Evolutionary conservation across 495 filamentous ascomycete species (phyloP), one percentile per base, ranked within the genome.

Genomic region (Tuber indicum): DNA sequence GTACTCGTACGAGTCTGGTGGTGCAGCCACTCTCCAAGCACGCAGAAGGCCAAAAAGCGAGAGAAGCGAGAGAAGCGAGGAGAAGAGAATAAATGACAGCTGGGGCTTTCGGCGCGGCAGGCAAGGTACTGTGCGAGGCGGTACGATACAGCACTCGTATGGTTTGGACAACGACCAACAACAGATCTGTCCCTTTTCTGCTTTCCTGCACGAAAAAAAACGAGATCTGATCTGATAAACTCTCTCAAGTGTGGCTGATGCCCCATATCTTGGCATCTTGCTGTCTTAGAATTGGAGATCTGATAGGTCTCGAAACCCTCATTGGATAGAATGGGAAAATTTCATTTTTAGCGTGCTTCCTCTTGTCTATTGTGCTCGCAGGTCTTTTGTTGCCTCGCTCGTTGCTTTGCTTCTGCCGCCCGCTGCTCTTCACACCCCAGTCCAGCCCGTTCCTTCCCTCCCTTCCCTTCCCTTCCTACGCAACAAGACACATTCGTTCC

Each of bases 151-250:
- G n/a, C 3, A 62, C 52, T 32, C 26, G 10, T 66, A 36, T 26
- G 4, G 58, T 66, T 14, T 26, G 14, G 58, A 19, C 12, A 66
- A 36, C 58, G 58, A 36, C 58, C 14, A 66, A 66, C 58, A 26
- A 32, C 26, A 14, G 14, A 66, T 66, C 42, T 69, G 32, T 69
- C 75, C 72, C 66, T 77, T 32, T 32, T 43, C 42, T 43, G 42
- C 3, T 43, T 58, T 75, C 44, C 52, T 41, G 49, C 66, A 19
- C 42, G 17, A 73, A 71, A 41, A 41, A 41, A 69, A 66, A 36
- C 26, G n/a, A 41, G n/a, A 78, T 78, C 71, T 49, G 43, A 80
- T 80, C 78, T 76, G 77, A 80, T 80, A 80, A 80, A 36, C 14
- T 8, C 14, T 66, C 16, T 14, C 16, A 36, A 72, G 72, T 80